These are phyloP conservation scores for Rhizopus arrhizus DNA, from an alignment of 371 early-diverging fungal genomes.

Conservation along the genomic window DNA sequence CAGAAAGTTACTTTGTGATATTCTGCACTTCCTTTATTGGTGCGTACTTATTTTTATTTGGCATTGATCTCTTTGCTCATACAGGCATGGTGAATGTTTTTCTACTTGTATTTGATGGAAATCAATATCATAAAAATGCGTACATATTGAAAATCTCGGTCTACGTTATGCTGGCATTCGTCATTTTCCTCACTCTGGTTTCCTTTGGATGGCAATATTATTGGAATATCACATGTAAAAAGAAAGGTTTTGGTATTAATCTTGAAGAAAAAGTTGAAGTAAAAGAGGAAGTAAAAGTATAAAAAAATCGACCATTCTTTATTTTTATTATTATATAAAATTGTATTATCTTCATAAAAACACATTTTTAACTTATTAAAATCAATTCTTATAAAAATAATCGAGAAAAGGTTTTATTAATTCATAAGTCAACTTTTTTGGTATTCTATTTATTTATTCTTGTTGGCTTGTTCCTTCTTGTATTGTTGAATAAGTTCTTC, in stretches of 20 bases:
- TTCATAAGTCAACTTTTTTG: neutral
- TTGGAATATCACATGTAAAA: conserved; percentile 41
- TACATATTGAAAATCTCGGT: conserved; percentile 41
- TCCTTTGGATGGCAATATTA: conserved; percentile 52
- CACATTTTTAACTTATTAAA: too few relatives aligned
- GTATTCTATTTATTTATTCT: conserved; percentile 21
- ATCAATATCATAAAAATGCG: conserved; percentile 38
- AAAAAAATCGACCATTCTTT: too few relatives aligned
- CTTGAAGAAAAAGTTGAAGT: conserved; percentile 25
- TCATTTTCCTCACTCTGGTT: conserved; percentile 32
- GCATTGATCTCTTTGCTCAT: conserved; percentile 57
- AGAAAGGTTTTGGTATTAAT: conserved; percentile 47
- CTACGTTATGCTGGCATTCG: conserved; percentile 48
- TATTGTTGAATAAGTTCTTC: conserved; percentile 85
- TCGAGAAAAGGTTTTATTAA: too few relatives aligned
- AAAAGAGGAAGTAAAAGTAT: conserved; percentile 7
- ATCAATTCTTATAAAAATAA: too few relatives aligned
- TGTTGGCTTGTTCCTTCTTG: conserved; percentile 31
- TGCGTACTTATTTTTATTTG: conserved; percentile 53
- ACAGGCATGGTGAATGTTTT: conserved; percentile 56
- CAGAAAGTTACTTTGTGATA: conserved; percentile 45
- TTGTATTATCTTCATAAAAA: too few relatives aligned
- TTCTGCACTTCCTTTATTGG: conserved; percentile 54
- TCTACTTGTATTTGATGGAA: conserved; percentile 47
- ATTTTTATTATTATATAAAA: too few relatives aligned